Evolutionary conservation across 257 asterid genomes (phyloP), one percentile per base, ranked within the genome.

Genomic region (Solanum rostratum): DNA sequence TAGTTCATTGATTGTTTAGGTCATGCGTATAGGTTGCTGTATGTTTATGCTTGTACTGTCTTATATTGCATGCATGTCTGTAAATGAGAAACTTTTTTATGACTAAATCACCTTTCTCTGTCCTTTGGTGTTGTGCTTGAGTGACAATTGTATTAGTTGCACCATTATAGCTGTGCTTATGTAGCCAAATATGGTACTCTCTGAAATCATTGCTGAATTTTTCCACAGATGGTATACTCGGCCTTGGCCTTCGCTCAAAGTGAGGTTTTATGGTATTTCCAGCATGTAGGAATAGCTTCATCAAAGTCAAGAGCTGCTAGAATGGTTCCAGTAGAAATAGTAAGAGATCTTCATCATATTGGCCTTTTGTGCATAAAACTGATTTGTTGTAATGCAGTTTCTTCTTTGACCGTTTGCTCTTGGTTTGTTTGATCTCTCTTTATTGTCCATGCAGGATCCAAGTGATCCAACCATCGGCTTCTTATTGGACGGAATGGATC

Each of bases 401-500:
- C 24, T 16, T 50, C 63, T 78, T 78, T 62, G 49, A 29, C 60
- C 5, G 84, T 18, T 19, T 82, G 62, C 83, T 43, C 81, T 41
- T 84, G 85, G 84, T 83, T 62, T 78, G 24, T 78, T 27, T 50
- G 46, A 78, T 49, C 16, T 49, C 27, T 50, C 63, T 50, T 78
- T 78, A 24, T 27, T 50, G 45, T 27, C 10, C 2, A 52, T 88
- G 88, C 92, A 97, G 99, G 98, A 95, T 89, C 95, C 99, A 86
- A 97, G 90, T 90, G 99, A 97, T 90, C 98, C 98, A 86, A 97
- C 99, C 81, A 93, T 97, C 85, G 99, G 99, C 60, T 97, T 92
- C 90, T 88, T 97, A 84, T 89, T 97, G 85, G 99, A 97, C 85
- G 98, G 99, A 78, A 94, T 97, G 97, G 99, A 97, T 89, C 93